Base-by-base conservation (phyloP, 495 filamentous ascomycete species). In the Aspergillus taichungensis region DNA sequence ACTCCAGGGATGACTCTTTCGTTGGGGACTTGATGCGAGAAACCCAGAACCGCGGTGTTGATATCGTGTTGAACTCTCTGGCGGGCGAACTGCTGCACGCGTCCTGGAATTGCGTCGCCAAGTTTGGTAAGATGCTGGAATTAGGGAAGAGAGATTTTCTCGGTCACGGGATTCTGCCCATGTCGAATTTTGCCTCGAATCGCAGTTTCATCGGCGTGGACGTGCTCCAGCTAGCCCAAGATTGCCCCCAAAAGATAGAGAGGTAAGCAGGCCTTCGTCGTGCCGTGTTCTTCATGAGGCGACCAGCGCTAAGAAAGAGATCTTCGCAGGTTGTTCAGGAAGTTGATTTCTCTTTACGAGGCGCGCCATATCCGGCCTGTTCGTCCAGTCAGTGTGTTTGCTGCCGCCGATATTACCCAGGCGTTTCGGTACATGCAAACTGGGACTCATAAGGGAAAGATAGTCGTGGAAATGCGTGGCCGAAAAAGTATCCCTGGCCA, bases 81-180 rank as follows among this genome's bases (percentile, higher is more conserved):
- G 61, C 71, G 9, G 68, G 69, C 8, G 68, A 72, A 40, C 53
- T 72, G 0, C 59, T 73, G 0, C 63, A 68, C 30, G 62, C 63
- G 32, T 68, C 72, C 0, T 78, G 76, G 75, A 53, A 71, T n/a
- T 76, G 71, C 47, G 64, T 79, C 14, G 76, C 67, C 0, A 59
- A 68, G 28, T 75, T 71, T 51, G 76, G 76, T 9, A 64, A 57
- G 6, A 69, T 78, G 45, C 55, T 80, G 32, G 78, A 82, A 42
- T 62, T 79, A 34, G 54, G 54, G 8, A 52, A 53, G 12, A 37
- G 36, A 30, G 46, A 55, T 42, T 37, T 68, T 7, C 35, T 59
- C 9, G 52, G 43, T 3, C 33, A 54, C 31, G 46, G 40, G 1
- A 34, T 52, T 24, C 49, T 64, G 10, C 30, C 45, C 28, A 64